Conservation (phyloP, 2,329 filamentous ascomycete genomes). For the Incumbomyces delicatus region DNA sequence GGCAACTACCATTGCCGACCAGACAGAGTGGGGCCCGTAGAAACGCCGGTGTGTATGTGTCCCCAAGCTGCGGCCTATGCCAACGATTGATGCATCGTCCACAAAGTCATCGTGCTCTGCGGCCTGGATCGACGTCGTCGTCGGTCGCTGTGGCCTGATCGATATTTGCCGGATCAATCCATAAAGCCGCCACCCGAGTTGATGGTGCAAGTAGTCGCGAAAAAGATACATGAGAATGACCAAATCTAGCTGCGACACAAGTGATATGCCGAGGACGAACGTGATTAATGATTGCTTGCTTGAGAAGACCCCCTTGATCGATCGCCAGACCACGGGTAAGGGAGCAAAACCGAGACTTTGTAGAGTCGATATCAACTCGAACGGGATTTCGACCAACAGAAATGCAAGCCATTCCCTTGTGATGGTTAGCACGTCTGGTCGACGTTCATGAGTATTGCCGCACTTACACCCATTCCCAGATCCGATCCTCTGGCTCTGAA, state of each 20-base stretch:
- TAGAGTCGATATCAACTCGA: background rate
- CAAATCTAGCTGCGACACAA: background rate
- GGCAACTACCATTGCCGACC: slow-evolving; percentile 4
- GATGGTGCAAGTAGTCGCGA: background rate
- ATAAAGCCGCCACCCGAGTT: slow-evolving; percentile 10
- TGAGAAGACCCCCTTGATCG: background rate
- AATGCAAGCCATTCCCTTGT: background rate
- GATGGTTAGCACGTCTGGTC: background rate
- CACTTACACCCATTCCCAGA: slow-evolving; percentile 2
- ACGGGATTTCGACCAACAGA: slow-evolving; percentile 1
- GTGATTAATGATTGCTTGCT: background rate
- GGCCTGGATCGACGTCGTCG: slow-evolving; percentile 13
- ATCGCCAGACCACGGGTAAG: background rate
- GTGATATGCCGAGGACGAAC: background rate
- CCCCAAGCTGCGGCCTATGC: slow-evolving; percentile 5
- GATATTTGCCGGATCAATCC: slow-evolving; percentile 11
- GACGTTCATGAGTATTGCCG: background rate
- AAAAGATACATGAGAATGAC: background rate
- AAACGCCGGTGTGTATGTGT: background rate
- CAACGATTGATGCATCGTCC: slow-evolving; percentile 7
- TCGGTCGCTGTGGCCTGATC: slow-evolving; percentile 14
- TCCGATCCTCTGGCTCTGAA: background rate
- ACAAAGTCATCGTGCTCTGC: slow-evolving; percentile 2
- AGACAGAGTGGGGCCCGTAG: slow-evolving; percentile 2
- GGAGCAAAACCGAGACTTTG: slow-evolving; percentile 2